Base-by-base conservation (phyloP, 768 basidiomycete genomes). In the Aureoboletus auriporus region DNA sequence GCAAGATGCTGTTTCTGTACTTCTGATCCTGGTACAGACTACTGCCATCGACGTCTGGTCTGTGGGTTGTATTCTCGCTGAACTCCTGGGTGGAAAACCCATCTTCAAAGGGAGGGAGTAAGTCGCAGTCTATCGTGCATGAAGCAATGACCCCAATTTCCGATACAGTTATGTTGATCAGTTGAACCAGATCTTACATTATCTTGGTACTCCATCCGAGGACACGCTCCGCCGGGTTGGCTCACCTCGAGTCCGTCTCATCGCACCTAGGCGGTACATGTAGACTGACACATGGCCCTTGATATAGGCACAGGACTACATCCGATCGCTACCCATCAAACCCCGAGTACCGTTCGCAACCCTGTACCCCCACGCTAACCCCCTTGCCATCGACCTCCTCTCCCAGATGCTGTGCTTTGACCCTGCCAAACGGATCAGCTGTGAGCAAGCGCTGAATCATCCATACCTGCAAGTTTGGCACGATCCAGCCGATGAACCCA, bases 381-480 rank as follows among this genome's bases (percentile, higher is more conserved):
- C 94, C 1, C 78, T 89, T 26, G 93, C 95, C 1, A 88, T 97
- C 57, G 96, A 98, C 65, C 79, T 99, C 17, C 79, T 99, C 42
- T 80, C 84, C 34, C 86, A 90, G 65, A 82, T 98, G 76, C 76
- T 99, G 39, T 86, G 89, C 68, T 99, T 98, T 64, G 96, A 99
- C 64, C 96, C 96, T 34, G 87, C 92, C 14, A 92, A 92, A 71
- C 85, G 95, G 46, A 94, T 97, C 67, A 91, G 89, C 50, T 97
- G 95, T 67, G 92, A 96, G 61, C 84, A 97, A 63, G 96, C 96
- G 2, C 74, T 99, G 43, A 86, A 87, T 45, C 96, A 99, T 64
- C 93, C 94, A 2, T 99, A 98, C 71, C 72, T 91, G 52, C 82
- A 88, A 51, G 96, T 97, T 10, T 99, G 96, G 96, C 94, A 97